These are phyloP conservation scores for Penicillium glabrum DNA, from an alignment of 2,329 filamentous ascomycete genomes.

Conservation along the genomic window DNA sequence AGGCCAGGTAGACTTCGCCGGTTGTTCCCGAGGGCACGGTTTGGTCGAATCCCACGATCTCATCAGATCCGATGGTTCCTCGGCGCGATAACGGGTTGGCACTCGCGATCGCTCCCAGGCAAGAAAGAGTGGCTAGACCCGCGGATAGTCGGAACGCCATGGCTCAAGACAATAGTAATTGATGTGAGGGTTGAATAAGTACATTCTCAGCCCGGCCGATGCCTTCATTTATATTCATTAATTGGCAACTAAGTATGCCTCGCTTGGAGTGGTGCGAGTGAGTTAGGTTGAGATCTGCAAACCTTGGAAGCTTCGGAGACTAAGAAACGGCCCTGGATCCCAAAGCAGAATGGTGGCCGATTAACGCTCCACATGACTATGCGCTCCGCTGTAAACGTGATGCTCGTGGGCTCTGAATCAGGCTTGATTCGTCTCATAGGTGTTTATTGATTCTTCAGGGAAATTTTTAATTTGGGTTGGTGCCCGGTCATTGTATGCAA, in stretches of 20 bases:
- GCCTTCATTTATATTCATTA: neutral
- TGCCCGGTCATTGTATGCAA: neutral
- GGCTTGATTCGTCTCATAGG: slow-evolving; percentile 4
- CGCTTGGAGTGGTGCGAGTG: neutral
- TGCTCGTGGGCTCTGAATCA: slow-evolving; percentile 7
- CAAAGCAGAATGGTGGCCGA: slow-evolving; percentile 6
- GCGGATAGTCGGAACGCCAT: neutral
- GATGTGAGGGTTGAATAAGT: neutral
- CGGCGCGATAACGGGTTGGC: slow-evolving; percentile 24
- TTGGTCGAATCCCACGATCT: slow-evolving; percentile 55
- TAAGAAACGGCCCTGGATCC: slow-evolving; percentile 6
- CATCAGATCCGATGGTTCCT: slow-evolving; percentile 46
- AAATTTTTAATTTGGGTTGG: neutral
- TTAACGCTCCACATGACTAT: neutral
- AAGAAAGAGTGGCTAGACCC: neutral
- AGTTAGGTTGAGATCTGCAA: slow-evolving; percentile 3
- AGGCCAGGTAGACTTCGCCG: slow-evolving; percentile 54
- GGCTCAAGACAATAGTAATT: neutral
- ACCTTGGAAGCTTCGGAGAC: neutral
- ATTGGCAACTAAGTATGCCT: neutral
- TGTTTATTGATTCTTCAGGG: neutral
- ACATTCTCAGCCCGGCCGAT: neutral
- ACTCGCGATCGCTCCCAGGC: neutral
- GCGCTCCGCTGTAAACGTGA: neutral
- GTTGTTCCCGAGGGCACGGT: slow-evolving; percentile 50